Percentiles rank a stretch among this genome's conserved stretches.
Conservation (phyloP, 2,329 filamentous ascomycete species). For the Coniochaeta hoffmannii region DNA sequence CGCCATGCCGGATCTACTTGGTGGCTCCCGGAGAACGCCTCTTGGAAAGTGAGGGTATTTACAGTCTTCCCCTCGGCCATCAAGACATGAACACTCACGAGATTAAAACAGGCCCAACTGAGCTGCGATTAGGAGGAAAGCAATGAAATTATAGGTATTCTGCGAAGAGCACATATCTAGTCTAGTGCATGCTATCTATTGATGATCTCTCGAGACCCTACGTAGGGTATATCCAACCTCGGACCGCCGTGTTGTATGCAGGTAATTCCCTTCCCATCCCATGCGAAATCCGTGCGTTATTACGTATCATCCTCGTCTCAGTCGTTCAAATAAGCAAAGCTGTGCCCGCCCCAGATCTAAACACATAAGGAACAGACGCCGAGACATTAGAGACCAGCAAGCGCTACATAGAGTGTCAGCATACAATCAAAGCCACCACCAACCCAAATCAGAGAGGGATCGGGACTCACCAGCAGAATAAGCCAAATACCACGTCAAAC, state of each 20-base stretch:
- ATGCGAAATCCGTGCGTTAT: no score
- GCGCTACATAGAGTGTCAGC: background rate
- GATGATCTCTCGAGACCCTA: background rate
- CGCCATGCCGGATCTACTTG: no score
- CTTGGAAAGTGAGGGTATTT: background rate
- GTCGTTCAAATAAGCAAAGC: background rate
- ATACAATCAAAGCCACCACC: background rate
- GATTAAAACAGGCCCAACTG: no score
- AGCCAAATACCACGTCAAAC: constrained; percentile 77
- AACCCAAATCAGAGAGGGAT: background rate
- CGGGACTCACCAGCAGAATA: constrained; percentile 62
- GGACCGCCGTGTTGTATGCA: background rate
- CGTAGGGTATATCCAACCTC: background rate
- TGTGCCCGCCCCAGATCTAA: no score
- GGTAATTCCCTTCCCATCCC: no score
- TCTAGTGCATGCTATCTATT: background rate
- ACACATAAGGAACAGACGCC: background rate
- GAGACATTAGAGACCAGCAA: background rate
- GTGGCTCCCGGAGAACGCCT: no score
- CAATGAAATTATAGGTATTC: background rate
- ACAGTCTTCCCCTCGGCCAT: no score
- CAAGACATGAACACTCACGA: no score
- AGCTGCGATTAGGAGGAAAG: background rate
- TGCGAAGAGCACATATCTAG: background rate
- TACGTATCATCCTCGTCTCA: no score